These are phyloP conservation scores for Alternaria panax DNA, from an alignment of 2,329 filamentous ascomycete species.

Conservation along the genomic window DNA sequence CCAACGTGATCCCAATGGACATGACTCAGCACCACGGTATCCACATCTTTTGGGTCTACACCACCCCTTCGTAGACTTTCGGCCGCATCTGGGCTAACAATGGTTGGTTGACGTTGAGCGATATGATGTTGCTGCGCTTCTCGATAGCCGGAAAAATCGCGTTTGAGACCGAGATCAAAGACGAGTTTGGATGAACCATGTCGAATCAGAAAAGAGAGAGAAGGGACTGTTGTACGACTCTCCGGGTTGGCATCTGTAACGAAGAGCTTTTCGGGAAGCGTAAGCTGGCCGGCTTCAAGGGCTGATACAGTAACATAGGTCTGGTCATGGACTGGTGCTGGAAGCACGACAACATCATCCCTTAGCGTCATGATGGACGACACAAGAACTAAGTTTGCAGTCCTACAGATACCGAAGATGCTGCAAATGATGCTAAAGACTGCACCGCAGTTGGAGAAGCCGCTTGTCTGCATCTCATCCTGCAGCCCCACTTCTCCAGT, in stretches of 20 bases:
- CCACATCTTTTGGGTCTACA: slow-evolving; percentile 46
- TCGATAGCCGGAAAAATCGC: slow-evolving; percentile 55
- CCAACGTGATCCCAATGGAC: slow-evolving; percentile 67
- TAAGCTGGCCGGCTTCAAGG: slow-evolving; percentile 50
- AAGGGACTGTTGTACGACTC: slow-evolving; percentile 59
- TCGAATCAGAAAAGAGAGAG: slow-evolving; percentile 61
- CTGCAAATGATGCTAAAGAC: background rate
- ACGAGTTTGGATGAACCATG: slow-evolving; percentile 55
- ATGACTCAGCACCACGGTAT: slow-evolving; percentile 60
- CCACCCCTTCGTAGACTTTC: slow-evolving; percentile 49
- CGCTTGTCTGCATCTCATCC: background rate
- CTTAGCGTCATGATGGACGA: slow-evolving; percentile 8
- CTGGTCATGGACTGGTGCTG: slow-evolving; percentile 29
- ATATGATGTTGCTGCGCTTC: slow-evolving; percentile 56
- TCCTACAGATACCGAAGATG: background rate
- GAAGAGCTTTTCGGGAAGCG: slow-evolving; percentile 58
- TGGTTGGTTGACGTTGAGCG: slow-evolving; percentile 55
- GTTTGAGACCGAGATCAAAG: slow-evolving; percentile 63
- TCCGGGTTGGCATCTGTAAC: slow-evolving; percentile 54
- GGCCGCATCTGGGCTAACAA: slow-evolving; percentile 55
- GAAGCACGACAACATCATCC: slow-evolving; percentile 27
- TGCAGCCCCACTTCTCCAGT: slow-evolving; percentile 30
- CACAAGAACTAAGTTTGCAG: background rate
- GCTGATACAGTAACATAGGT: slow-evolving; percentile 43
- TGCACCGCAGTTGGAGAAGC: background rate